These are phyloP conservation scores for Scedosporium aurantiacum DNA, from an alignment of 2,329 filamentous ascomycete genomes.

Conservation along the genomic window DNA sequence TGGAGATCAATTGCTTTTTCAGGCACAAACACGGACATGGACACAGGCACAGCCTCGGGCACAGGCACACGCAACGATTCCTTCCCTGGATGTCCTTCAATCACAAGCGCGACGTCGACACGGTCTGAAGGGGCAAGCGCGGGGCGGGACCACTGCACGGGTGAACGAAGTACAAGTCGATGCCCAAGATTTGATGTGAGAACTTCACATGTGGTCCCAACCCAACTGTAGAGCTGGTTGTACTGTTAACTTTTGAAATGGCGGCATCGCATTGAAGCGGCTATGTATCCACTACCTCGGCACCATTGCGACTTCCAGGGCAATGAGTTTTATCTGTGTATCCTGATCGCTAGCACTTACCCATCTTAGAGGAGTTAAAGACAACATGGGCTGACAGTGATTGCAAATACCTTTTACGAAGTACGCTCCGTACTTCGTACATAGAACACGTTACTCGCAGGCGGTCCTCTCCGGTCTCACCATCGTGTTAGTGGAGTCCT, in stretches of 20 bases:
- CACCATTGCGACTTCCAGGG: not conserved
- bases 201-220: not conserved
- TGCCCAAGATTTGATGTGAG: no score
- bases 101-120: not conserved
- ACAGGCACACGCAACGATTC: not conserved
- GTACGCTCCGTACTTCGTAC: no score
- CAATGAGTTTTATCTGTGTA: no score
- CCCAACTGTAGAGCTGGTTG: not conserved
- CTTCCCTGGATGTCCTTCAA: not conserved
- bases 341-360: not conserved
- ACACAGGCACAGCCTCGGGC: no score
- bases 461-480: no score
- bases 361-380: not conserved
- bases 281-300: not conserved
- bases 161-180: no score
- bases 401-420: no score
- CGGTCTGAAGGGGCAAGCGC: not conserved
- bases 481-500: no score
- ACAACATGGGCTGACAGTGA: no score
- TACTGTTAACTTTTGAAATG: not conserved
- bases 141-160: not conserved
- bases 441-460: no score
- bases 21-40: not conserved
- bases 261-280: not conserved
- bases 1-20: not conserved